Base-by-base conservation (phyloP, 1,139 yeast genomes). In the Kurtzmaniella natalensis region DNA sequence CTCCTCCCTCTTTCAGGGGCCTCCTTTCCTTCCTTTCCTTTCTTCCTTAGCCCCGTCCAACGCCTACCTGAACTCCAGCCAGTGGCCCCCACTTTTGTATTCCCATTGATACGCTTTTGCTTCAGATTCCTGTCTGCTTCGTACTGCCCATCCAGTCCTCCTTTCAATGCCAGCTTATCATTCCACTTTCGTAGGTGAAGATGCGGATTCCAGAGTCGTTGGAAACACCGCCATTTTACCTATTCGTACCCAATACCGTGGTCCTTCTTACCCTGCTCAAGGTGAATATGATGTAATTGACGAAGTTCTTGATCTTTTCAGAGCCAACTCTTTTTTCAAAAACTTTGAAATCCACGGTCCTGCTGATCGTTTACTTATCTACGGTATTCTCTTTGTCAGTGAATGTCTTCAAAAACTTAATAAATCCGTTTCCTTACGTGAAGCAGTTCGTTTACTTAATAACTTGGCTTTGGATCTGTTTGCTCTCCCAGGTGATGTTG, bases 311-410 rank as follows among this genome's bases (percentile, higher is more conserved):
- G 98, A 92, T 59, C 71, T 92, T 39, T 92, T 92, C 61, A 73
- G 98, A 46, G 96, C 97, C 50, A 92, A 92, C 60, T 85, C 96
- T 6, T 89, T 92, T 62, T 92, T 94, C 73, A 83, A 86, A 56
- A 92, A 92, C 69, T 94, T 92, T 59, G 98, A 94, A 63, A 88
- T 92, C 63, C 87, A 87, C 57, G 95, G 96, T 9, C 87, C 95
- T 14, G 84, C 96, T 3, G 99, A 92, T 59, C 73, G 99, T 46
- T 75, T 92, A n/a, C 70, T 92, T 42, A 89, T 94, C 50, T 92
- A 92, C 56, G 99, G 98, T n/a, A 92, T 92, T 40, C 67, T 94
- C 41, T 92, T 78, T 56, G 77, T 86, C 28, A 84, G 94, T 38
- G 95, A 87, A 53, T 87, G 96, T 59, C 70, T 92, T 43, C 69